phyloP scores from a whole-genome alignment of 2,329 filamentous ascomycete species.

The Beauveria sp. region DNA sequence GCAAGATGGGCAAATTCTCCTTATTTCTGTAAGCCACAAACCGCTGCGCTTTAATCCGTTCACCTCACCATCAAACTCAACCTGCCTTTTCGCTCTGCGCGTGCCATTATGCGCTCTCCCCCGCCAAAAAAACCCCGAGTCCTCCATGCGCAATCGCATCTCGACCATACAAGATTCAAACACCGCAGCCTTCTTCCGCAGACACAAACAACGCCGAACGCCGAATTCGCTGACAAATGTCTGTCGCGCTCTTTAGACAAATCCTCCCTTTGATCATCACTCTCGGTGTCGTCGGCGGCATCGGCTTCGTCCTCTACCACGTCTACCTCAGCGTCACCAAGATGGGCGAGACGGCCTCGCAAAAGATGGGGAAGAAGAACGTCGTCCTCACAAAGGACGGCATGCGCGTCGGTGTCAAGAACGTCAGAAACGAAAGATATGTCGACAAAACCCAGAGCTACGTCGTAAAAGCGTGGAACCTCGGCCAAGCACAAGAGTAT shows the following conservation, averaged over 20 bases:
- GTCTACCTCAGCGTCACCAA: slow-evolving; percentile 61
- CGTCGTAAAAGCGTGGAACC: slow-evolving; percentile 59
- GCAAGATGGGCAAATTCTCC: slow-evolving; percentile 5
- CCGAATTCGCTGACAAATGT: background rate
- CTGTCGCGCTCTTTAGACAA: background rate
- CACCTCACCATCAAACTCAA: background rate
- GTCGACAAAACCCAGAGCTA: slow-evolving; percentile 66
- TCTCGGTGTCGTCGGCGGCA: slow-evolving; percentile 46
- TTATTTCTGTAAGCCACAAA: slow-evolving; percentile 6
- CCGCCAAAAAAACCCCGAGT: background rate
- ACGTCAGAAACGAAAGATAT: slow-evolving; percentile 61
- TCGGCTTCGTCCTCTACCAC: slow-evolving; percentile 63
- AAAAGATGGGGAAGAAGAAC: slow-evolving; percentile 69
- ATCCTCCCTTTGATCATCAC: slow-evolving; percentile 61
- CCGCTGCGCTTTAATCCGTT: background rate
- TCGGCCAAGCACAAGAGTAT: slow-evolving; percentile 31
- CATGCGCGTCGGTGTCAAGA: slow-evolving; percentile 61
- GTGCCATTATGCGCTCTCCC: background rate
- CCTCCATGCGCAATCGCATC: background rate
- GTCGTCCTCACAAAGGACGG: slow-evolving; percentile 70
- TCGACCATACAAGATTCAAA: background rate
- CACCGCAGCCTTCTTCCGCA: background rate
- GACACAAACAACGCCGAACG: background rate
- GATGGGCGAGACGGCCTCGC: slow-evolving; percentile 56
- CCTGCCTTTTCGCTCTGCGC: background rate